A percentile compares a stretch with the other conserved stretches of the same genome.
phyloP scores from a whole-genome alignment of 129 eudicot genomes.

The Artemisia annua region DNA sequence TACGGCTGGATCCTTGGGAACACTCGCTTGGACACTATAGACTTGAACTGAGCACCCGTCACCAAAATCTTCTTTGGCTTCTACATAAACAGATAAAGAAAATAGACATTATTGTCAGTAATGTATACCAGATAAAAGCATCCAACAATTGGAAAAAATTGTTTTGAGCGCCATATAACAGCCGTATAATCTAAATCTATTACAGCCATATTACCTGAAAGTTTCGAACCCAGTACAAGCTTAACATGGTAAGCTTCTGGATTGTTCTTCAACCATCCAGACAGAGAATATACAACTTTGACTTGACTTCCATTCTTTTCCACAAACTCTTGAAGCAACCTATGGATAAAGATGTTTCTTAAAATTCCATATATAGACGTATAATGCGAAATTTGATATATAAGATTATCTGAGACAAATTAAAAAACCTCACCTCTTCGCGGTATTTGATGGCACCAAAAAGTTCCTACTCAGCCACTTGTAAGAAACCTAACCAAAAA shows the following conservation, averaged over 20 bases:
- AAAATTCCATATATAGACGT: background rate
- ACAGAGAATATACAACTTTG: slow-evolving; percentile 72
- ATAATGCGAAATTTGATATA: background rate
- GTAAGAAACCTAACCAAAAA: slow-evolving; percentile 70
- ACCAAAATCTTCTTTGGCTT: slow-evolving; percentile 75
- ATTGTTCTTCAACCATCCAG: slow-evolving; percentile 89
- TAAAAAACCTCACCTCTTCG: slow-evolving; percentile 60
- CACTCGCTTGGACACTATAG: slow-evolving; percentile 86
- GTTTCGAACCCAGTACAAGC: slow-evolving; percentile 70
- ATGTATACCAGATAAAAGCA: background rate
- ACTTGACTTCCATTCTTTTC: slow-evolving; percentile 57
- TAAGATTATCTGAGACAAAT: background rate
- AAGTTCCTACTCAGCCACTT: slow-evolving; percentile 96
- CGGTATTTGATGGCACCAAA: slow-evolving; percentile 81
- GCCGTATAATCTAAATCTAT: slow-evolving; percentile 3
- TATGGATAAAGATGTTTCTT: slow-evolving; percentile 26
- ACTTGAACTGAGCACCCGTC: slow-evolving; percentile 82
- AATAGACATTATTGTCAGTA: background rate
- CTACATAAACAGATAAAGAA: slow-evolving; percentile 42
- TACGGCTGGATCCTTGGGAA: slow-evolving; percentile 86
- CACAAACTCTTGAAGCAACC: slow-evolving; percentile 86
- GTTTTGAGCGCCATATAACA: too few relatives aligned
- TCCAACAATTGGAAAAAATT: background rate
- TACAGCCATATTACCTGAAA: slow-evolving; percentile 51
- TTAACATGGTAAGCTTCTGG: slow-evolving; percentile 71